Base-by-base conservation (phyloP, 2,329 filamentous ascomycete genomes). In the Fusarium xyrophilum region DNA sequence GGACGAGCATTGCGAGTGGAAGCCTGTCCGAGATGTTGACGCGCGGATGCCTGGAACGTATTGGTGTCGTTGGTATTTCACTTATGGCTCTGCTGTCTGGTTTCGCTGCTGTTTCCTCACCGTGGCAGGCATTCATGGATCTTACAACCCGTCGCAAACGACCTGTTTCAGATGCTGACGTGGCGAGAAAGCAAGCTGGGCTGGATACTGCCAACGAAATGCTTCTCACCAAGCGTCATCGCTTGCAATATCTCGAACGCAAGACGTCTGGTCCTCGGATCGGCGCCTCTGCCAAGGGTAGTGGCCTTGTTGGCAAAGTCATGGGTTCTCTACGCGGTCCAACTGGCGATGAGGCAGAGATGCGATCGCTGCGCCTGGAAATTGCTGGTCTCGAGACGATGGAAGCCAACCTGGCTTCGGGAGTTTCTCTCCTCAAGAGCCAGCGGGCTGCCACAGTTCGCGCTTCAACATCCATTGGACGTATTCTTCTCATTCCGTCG, bases 21-120 rank as follows among this genome's bases (percentile, higher is more conserved):
- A 75, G 71, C 23, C 72, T 80, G 17, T 75, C 81, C 42, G 77
- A 79, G 54, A 74, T 71, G 10, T 72, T 87, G 50, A 82, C 82
- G 19, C 79, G 84, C 43, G 87, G 84, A 12, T 89, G 87, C 68
- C 79, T 90, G 36, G 87, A 89, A 76, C 80, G 93, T 44, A 89
- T 97, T 28, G 93, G 93, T 15, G 90, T 97, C 40, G 93, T 96
- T 66, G 93, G 93, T 6, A 93, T 96, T 58, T 89, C 91, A 48
- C 80, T 96, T 55, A 96, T 97, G 92, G 93, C 93, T 19, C 85
- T 94, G 17, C 82, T 97, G n/a, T 93, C 93, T 10, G 93, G 93
- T 0, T 97, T 96, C 73, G 93, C 93, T 9, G 92, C 92, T n/a
- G 91, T 96, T 35, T 94, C 91, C 27, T 91, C 91, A 3, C 88